These are phyloP conservation scores for Arthromyces matolae DNA, from an alignment of 768 basidiomycete species.

Conservation along the genomic window DNA sequence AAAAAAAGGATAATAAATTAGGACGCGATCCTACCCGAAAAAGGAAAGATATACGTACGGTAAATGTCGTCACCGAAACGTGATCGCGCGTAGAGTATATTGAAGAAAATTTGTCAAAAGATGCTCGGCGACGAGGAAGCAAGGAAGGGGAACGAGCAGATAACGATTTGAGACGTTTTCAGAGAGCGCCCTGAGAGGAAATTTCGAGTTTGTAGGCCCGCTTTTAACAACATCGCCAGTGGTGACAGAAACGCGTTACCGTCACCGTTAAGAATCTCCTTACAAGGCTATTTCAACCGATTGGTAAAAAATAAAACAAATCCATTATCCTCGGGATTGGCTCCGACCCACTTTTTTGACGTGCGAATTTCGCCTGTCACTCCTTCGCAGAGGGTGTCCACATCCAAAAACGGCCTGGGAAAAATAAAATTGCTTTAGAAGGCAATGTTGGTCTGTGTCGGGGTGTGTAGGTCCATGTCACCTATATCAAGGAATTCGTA, in stretches of 20 bases:
- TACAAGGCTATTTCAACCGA: slow-evolving; percentile 14
- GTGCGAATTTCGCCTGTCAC: slow-evolving; percentile 14
- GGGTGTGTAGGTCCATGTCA: slow-evolving; percentile 9
- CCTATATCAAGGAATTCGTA: slow-evolving; percentile 9
- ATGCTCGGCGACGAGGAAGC: slow-evolving; percentile 1
- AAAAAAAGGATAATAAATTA: slow-evolving; percentile 11
- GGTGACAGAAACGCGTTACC: slow-evolving; percentile 15
- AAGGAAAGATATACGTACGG: slow-evolving; percentile 17
- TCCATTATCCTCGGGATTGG: slow-evolving; percentile 26
- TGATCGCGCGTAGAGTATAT: slow-evolving; percentile 9
- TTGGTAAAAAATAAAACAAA: slow-evolving; percentile 17
- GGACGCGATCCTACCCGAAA: slow-evolving; percentile 11
- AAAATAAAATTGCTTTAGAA: slow-evolving; percentile 10
- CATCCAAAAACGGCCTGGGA: slow-evolving; percentile 6
- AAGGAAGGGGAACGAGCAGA: not conserved
- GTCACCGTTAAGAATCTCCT: slow-evolving; percentile 18
- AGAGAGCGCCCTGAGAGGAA: slow-evolving; percentile 15
- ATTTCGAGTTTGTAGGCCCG: slow-evolving; percentile 1
- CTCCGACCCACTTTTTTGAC: slow-evolving; percentile 26
- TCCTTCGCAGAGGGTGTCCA: slow-evolving; percentile 10
- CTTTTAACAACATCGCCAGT: slow-evolving; percentile 17
- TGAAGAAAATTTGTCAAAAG: slow-evolving; percentile 3
- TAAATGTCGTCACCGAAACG: slow-evolving; percentile 16
- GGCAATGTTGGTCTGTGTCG: slow-evolving; percentile 13
- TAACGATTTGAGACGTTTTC: slow-evolving; percentile 5